Evolutionary conservation across 78 protist genomes (phyloP), one percentile per base, ranked within the genome.

Genomic region (Pelomyxa schiedti): DNA sequence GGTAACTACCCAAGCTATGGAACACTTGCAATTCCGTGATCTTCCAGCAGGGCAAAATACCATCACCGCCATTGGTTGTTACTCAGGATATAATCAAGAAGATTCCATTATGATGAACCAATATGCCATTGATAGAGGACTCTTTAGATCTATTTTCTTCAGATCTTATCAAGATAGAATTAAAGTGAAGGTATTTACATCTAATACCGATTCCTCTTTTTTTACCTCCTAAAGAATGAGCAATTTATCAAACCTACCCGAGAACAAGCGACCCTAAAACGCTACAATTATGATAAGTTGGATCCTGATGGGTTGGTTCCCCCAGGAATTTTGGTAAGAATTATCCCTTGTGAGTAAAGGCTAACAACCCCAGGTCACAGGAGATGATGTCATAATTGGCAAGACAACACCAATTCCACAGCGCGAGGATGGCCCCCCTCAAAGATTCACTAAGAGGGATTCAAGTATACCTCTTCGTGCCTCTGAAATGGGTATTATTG

Each of bases 71-170:
- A 94, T 98, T 79, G 74, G 86, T 7, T 91, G 95, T 82, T 96
- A 98, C 88, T 70, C 97, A 6, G 99, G 99, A 4, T 98, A 96
- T 93, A 97, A 98, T 86, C 99, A 97, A 82, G 99, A 98, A 80
- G 99, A 98, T 75, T 96, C 99, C 16, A 58, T 97, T 38, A 93
- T 98, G 68, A 74, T 98, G 91, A 95, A 84, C 84, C 97, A 90
- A 52, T 83, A 95, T 9, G 36, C 99, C 8, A 86, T 98, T 53
- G 99, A 98, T 74, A 90, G 99, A 28, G 99, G 99, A 42, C 42
- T 98, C 71, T 94, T 97, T 89, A 86, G 99, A 24, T 89, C 98
- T 5, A 72, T 69, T 43, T 91, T 74, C 71, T 93, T 64, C 76
- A 83, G 96, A 32, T 77, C 95, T 30, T 94, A 82, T 52, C 87